Base-by-base conservation (phyloP, 495 filamentous ascomycete genomes). In the Aspergillus affinis region DNA sequence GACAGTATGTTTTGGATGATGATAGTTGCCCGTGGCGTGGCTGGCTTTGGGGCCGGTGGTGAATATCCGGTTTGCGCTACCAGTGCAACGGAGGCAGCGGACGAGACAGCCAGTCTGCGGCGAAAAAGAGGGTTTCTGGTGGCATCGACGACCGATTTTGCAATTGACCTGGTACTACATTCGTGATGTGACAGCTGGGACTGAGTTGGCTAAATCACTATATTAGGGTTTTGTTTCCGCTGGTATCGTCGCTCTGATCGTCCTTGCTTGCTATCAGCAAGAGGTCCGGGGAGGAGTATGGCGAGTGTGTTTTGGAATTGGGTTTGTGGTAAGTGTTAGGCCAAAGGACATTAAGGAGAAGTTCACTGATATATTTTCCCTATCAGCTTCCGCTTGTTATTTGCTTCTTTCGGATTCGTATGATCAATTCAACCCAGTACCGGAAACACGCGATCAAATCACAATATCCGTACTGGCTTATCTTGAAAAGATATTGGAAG, bases 1-100 rank as follows among this genome's bases (percentile, higher is more conserved):
- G 17, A 32, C 36, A 68, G 72, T 0, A 77, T 83, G 76, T 81
- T 81, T 57, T 82, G 78, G 79, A 82, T 84, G 78, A 76, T 85
- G 72, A 77, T 81, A 2, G 66, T 84, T 21, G 76, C 81, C 4
- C 72, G 81, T 20, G 82, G 81, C 10, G 68, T 83, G 27, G 75
- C 75, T n/a, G 82, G 82, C 3, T 80, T 85, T 55, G 81, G 82
- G 0, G 72, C 75, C 5, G 78, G 77, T 8, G 78, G 78, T 57
- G 78, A 79, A 64, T 79, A 80, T 68, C 76, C 78, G 13, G 79
- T 79, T 17, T 78, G 70, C 29, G 72, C 70, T 6, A 75, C 77
- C 4, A 73, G 66, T 50, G 76, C 79, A 12, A 74, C 73, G 8
- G 81, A 82, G 63, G 78, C 75, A 1, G 73, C 78, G 0, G 80